These are phyloP conservation scores for Eucalyptus sideroxylon DNA, from an alignment of 345 rosid genomes.

Conservation along the genomic window DNA sequence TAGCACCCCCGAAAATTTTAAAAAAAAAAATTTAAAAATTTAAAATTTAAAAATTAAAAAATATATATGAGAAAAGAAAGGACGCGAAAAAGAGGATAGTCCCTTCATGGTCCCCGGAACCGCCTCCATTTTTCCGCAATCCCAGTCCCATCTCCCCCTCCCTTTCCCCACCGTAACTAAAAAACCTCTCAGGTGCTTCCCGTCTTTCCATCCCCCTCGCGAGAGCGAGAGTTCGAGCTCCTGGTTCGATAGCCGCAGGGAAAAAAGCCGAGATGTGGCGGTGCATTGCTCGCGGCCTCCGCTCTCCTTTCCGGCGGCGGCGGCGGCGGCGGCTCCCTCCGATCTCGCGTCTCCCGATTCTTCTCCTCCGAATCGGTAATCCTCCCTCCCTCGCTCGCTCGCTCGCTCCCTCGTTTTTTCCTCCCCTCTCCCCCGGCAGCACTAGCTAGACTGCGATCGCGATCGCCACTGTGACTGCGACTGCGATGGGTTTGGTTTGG, in stretches of 20 bases:
- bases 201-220: too few species aligned
- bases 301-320: conserved; percentile 21
- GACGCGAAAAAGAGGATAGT: not conserved
- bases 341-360: conserved; percentile 64
- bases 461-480: not conserved
- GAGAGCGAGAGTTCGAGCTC: not conserved
- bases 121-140: not conserved
- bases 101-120: not conserved
- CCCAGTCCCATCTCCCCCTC: not conserved
- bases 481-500: not conserved
- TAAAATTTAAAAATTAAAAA: too few species aligned
- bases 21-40: too few species aligned
- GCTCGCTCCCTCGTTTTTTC: not conserved
- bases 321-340: conserved; percentile 19
- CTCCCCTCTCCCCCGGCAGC: too few species aligned
- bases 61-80: fast-evolving
- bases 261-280: conserved; percentile 72
- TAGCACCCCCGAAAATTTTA: not conserved
- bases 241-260: not conserved
- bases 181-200: not conserved
- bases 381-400: not conserved
- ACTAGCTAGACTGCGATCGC: not conserved
- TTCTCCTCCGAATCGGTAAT: conserved; percentile 68
- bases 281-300: conserved; percentile 86
- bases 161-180: not conserved